Conservation (phyloP, 164 flowering plant genomes). For the Vitis rupestris region DNA sequence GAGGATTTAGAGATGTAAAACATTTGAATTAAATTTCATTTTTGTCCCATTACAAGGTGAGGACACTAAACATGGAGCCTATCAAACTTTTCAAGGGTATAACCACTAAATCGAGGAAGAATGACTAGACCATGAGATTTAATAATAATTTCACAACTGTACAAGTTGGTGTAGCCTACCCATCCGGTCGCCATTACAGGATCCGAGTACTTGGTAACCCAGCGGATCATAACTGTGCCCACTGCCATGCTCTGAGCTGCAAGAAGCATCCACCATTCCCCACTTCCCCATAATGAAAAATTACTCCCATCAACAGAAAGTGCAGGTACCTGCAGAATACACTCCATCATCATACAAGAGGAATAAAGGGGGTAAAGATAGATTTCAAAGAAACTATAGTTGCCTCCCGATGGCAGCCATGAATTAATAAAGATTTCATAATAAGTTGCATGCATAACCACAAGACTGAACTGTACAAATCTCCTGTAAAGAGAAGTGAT, state of each 20-base stretch:
- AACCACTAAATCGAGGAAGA: not conserved
- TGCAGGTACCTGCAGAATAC: slow-evolving; percentile 61
- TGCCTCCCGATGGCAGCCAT: not conserved
- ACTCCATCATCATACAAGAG: not conserved
- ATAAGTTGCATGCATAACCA: not conserved
- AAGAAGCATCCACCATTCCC: slow-evolving; percentile 99
- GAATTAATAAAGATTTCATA: not conserved
- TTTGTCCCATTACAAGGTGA: no score
- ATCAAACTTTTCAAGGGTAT: not conserved
- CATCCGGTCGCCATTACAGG: slow-evolving; percentile 99
- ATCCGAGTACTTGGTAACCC: slow-evolving; percentile 95
- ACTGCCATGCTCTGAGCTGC: slow-evolving; percentile 99
- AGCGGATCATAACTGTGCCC: slow-evolving; percentile 97
- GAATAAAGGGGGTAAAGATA: not conserved
- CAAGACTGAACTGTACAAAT: not conserved
- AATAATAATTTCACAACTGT: not conserved
- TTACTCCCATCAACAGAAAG: slow-evolving; percentile 41
- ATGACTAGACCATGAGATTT: not conserved
- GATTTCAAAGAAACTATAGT: not conserved
- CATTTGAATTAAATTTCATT: no score
- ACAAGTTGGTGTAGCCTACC: slow-evolving; percentile 48
- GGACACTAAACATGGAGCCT: no score
- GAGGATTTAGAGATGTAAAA: no score
- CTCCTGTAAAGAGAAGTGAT: not conserved
- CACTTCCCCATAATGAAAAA: slow-evolving; percentile 89